Conservation (phyloP, 2,329 filamentous ascomycete species). For the Remersonia thermophila region DNA sequence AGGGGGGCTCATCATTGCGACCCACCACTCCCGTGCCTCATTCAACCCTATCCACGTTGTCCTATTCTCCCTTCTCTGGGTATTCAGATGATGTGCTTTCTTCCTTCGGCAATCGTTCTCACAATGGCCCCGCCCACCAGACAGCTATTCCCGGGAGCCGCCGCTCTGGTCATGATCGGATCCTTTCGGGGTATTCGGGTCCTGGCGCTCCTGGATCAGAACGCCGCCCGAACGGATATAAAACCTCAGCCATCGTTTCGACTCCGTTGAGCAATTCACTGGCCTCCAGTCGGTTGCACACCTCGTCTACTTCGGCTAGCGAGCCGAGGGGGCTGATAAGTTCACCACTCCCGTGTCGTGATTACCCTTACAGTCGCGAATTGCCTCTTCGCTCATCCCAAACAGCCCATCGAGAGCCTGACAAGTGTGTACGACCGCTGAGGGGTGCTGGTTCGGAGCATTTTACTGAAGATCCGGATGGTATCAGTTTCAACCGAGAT, state of each 20-base stretch:
- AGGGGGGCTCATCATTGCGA: background rate
- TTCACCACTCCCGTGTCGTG: background rate
- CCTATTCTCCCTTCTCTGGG: conserved; percentile 3
- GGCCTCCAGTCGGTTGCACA: background rate
- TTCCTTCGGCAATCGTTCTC: background rate
- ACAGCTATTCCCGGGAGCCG: background rate
- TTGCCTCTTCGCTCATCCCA: too few species aligned
- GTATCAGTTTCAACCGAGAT: conserved; percentile 7
- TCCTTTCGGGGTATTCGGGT: too few species aligned
- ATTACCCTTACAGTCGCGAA: too few species aligned
- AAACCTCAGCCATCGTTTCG: background rate
- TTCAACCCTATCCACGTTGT: background rate
- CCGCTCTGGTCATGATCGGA: too few species aligned
- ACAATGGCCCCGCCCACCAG: background rate
- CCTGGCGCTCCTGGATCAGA: too few species aligned
- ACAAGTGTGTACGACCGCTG: too few species aligned
- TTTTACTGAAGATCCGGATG: too few species aligned
- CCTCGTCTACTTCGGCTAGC: background rate
- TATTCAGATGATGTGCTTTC: background rate
- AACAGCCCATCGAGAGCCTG: too few species aligned
- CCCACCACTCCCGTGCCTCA: background rate
- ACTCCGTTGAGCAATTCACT: conserved; percentile 1
- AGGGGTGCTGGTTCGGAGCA: too few species aligned
- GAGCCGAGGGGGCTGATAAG: background rate
- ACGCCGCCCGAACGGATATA: background rate